Evolutionary conservation across 495 filamentous ascomycete species (phyloP).

Genomic region (Trichoderma erinaceum): DNA sequence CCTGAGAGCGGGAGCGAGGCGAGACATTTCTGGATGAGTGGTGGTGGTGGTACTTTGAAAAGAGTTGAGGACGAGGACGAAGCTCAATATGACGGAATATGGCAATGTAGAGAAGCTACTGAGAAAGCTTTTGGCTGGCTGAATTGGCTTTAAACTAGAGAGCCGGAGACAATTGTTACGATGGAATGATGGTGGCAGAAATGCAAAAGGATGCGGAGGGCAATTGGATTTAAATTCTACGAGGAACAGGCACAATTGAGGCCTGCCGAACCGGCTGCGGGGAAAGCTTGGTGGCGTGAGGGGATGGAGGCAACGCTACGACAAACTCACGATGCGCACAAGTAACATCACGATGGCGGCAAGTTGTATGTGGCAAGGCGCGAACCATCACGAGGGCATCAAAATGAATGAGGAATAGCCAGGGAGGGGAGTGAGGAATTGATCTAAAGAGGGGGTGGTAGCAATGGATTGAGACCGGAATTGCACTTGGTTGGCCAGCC

Average conservation of each 20-base stretch:
- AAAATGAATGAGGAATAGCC: background rate
- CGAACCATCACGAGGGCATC: constrained; percentile 6
- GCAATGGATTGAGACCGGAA: background rate
- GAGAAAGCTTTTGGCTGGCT: background rate
- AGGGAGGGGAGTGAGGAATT: background rate
- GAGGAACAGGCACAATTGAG: background rate
- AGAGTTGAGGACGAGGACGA: background rate
- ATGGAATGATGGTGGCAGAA: background rate
- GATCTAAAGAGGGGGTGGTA: background rate
- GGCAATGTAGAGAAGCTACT: background rate
- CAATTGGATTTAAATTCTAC: constrained; percentile 6
- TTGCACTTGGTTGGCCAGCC: background rate
- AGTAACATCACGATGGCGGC: background rate
- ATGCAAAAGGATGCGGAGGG: background rate
- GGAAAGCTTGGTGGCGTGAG: constrained; percentile 10
- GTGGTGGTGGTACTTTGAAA: background rate
- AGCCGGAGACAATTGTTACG: background rate
- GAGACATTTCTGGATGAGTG: background rate
- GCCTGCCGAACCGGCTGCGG: background rate
- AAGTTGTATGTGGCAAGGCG: constrained; percentile 9
- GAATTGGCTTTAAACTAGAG: background rate
- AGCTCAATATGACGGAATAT: background rate
- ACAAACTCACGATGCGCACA: background rate
- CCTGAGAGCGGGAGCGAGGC: background rate
- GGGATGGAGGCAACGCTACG: background rate